Percentiles rank a stretch among this genome's conserved stretches.
Conservation (phyloP, 225 moss, liverwort and hornwort genomes). For the Marchantia polymorpha region DNA sequence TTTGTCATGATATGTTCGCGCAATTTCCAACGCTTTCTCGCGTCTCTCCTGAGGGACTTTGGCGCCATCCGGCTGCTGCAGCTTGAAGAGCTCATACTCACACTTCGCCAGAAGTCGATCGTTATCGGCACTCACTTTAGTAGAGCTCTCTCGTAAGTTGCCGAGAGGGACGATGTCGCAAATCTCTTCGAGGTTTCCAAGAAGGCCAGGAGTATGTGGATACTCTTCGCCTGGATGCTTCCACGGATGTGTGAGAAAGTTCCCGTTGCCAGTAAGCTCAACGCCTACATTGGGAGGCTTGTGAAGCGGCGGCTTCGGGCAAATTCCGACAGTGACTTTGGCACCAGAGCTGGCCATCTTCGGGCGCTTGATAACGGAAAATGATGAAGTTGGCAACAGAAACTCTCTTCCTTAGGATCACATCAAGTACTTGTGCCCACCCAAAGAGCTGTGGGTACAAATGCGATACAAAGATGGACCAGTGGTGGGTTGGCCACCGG, state of each 20-base stretch:
- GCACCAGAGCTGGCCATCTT: no score
- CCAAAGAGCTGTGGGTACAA: no score
- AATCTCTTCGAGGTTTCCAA: neutral
- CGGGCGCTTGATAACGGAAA: no score
- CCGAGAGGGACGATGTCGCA: neutral
- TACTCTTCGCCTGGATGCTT: neutral
- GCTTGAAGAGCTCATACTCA: conserved; percentile 7
- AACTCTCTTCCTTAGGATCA: no score
- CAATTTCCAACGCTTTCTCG: neutral
- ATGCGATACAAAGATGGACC: no score
- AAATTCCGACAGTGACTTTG: no score
- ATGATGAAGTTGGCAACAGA: no score
- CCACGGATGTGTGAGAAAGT: neutral
- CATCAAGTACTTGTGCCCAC: no score
- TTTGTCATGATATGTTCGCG: neutral
- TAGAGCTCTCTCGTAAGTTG: neutral
- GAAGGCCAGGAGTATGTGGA: neutral
- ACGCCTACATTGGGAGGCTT: no score
- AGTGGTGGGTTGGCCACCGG: no score
- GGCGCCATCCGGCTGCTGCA: neutral
- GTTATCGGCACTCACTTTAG: neutral
- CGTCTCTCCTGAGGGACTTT: neutral
- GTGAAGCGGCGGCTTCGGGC: no score
- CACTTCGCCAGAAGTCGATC: neutral
- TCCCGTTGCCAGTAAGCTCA: no score